phyloP scores from a whole-genome alignment of 2,329 filamentous ascomycete genomes.

The Talaromyces albobiverticillius region DNA sequence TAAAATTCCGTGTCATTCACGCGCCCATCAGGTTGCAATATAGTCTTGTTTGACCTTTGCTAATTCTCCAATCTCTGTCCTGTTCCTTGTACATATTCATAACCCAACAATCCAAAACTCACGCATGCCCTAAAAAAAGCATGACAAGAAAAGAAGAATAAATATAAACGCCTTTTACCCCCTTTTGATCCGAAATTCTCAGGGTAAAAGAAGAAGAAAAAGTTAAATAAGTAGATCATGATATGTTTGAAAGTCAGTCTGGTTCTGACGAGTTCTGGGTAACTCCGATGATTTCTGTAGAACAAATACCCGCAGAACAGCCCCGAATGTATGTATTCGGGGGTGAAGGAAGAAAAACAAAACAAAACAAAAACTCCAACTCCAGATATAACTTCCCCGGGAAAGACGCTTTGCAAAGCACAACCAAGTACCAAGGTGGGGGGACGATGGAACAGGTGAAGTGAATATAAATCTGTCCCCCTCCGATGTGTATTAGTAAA shows the following conservation, averaged over 20 bases:
- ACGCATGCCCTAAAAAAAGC: neutral
- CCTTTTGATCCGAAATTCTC: neutral
- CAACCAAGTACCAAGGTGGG: neutral
- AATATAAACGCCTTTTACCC: neutral
- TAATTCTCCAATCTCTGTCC: neutral
- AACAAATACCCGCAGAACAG: too few relatives aligned
- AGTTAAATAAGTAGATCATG: slow-evolving; percentile 2
- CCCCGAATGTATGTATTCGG: slow-evolving; percentile 11
- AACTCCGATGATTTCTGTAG: neutral
- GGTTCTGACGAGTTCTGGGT: slow-evolving; percentile 6
- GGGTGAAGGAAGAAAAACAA: slow-evolving; percentile 16
- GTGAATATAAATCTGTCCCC: slow-evolving; percentile 1
- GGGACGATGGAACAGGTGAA: slow-evolving; percentile 4
- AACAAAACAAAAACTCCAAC: slow-evolving; percentile 9
- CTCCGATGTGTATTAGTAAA: slow-evolving; percentile 1
- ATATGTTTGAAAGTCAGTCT: slow-evolving; percentile 4
- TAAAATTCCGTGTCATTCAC: neutral
- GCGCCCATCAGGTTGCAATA: neutral
- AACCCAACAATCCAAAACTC: slow-evolving; percentile 1
- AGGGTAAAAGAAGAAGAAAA: neutral
- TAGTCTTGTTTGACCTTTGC: neutral
- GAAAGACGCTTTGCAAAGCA: slow-evolving; percentile 1
- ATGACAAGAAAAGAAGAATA: neutral
- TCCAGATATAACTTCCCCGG: neutral
- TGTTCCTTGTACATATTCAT: neutral